Conservation (phyloP, 805 yeast species). For the Myxozyma neotropica region DNA sequence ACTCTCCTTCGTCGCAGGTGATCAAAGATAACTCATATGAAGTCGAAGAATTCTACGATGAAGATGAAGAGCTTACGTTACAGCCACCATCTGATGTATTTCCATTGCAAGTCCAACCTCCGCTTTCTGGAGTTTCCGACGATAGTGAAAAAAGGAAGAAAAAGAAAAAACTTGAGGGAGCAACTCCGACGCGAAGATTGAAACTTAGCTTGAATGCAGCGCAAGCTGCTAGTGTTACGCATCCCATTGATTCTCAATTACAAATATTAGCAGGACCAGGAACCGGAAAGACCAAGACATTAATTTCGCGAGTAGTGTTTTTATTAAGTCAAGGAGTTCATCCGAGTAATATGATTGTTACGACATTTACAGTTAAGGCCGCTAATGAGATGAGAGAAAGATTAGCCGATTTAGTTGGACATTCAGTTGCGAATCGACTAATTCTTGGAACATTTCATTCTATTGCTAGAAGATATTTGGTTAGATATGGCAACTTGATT, state of each 20-base stretch:
- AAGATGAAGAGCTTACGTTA: slow-evolving; percentile 13
- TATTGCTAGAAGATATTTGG: slow-evolving; percentile 64
- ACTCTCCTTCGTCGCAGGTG: slow-evolving; percentile 8
- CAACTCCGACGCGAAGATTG: slow-evolving; percentile 16
- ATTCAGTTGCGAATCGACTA: slow-evolving; percentile 46
- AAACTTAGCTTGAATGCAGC: slow-evolving; percentile 43
- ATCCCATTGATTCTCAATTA: slow-evolving; percentile 47
- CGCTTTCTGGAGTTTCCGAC: neutral
- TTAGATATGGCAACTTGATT: slow-evolving; percentile 55
- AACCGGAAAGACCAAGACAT: slow-evolving; percentile 74
- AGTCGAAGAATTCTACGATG: slow-evolving; percentile 13
- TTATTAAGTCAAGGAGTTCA: slow-evolving; percentile 54
- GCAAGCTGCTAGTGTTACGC: slow-evolving; percentile 52
- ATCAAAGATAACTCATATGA: slow-evolving; percentile 9
- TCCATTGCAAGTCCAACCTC: neutral
- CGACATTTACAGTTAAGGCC: slow-evolving; percentile 93
- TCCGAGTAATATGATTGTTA: slow-evolving; percentile 72
- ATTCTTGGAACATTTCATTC: slow-evolving; percentile 90
- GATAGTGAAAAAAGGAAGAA: neutral
- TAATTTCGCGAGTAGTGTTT: slow-evolving; percentile 69
- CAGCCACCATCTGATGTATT: slow-evolving; percentile 9
- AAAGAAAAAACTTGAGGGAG: neutral
- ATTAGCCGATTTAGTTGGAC: slow-evolving; percentile 42
- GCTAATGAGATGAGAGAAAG: slow-evolving; percentile 82
- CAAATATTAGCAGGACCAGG: slow-evolving; percentile 70